Evolutionary conservation across 192 early-diverging fungal species (phyloP), one percentile per base, ranked within the genome.

Genomic region (Gigaspora rosea): DNA sequence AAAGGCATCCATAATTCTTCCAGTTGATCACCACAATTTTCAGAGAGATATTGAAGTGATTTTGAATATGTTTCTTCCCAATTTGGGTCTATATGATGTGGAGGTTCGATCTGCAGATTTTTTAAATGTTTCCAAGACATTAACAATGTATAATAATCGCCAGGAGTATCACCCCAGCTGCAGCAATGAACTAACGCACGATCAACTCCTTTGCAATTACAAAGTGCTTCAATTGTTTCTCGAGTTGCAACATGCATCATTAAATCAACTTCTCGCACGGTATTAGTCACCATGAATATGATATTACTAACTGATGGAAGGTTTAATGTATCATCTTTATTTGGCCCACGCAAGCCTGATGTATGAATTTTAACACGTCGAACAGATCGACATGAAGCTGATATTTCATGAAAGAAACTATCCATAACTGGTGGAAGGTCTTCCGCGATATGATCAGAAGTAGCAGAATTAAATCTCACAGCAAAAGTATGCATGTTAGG

Each of bases 1-100:
- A 66, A 66, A 46, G 64, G 64, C 64, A 66, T 66, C 64, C 64
- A 66, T 15, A 66, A 66, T 46, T 66, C 64, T 66, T 66, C 64
- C 41, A 66, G 36, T 66, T 66, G 64, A 41, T 47, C 18, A n/a
- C 64, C 64, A 66, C 64, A 66, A 47, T 66, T 66, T 41, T 66
- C 64, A 8, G 64, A 33, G 8, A 66, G 36, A 20, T 66, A 66
- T 66, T 41, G 64, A 66, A 66, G 64, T 18, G 64, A 66, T 20
- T 47, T 66, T 18, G 13, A 8, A 66, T 66, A 66, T 41, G 36
- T 66, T 47, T 66, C 36, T 66, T 66, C 64, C 64, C 64, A 66
- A 32, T 47, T 47, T 15, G 2, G 2, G 8, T 66, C 64, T 47
- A 46, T n/a, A 7, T 0, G 18, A 66, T 66, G 64, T 9, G 64